Evolutionary conservation across 2,329 filamentous ascomycete species (phyloP).

Genomic region (Juglanconis juglandina): DNA sequence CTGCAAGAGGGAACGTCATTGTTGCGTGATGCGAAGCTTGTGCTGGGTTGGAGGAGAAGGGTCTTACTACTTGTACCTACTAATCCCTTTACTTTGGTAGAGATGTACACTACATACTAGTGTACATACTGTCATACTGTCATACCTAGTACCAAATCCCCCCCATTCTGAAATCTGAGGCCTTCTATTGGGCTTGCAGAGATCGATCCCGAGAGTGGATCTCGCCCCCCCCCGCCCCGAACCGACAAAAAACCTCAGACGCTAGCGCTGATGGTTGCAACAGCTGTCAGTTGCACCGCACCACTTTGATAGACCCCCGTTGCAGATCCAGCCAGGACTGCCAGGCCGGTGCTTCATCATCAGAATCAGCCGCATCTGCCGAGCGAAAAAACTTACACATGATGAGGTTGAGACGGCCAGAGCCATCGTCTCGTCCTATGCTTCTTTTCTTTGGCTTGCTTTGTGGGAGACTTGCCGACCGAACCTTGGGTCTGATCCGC

Average conservation of each 20-base stretch:
- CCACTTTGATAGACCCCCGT: neutral
- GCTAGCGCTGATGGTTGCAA: slow-evolving; percentile 9
- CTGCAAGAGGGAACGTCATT: too few relatives aligned
- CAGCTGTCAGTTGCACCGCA: neutral
- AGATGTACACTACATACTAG: too few relatives aligned
- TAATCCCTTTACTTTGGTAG: too few relatives aligned
- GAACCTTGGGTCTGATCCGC: neutral
- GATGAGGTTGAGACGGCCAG: neutral
- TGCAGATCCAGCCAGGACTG: neutral
- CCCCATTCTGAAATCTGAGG: neutral
- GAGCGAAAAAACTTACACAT: slow-evolving; percentile 7
- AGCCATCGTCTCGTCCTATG: neutral
- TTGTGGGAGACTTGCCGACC: too few relatives aligned
- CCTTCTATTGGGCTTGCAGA: too few relatives aligned
- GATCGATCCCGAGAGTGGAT: neutral
- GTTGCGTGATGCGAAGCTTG: too few relatives aligned
- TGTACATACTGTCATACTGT: too few relatives aligned
- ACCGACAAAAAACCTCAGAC: slow-evolving; percentile 7
- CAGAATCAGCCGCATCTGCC: slow-evolving; percentile 16
- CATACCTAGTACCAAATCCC: too few relatives aligned
- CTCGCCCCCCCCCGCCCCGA: neutral
- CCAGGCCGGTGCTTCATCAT: neutral
- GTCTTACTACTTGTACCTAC: too few relatives aligned
- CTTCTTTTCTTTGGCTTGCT: too few relatives aligned
- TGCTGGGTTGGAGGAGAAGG: too few relatives aligned